Base-by-base conservation (phyloP, 768 basidiomycete species). In the Melanogaster broomeanus region DNA sequence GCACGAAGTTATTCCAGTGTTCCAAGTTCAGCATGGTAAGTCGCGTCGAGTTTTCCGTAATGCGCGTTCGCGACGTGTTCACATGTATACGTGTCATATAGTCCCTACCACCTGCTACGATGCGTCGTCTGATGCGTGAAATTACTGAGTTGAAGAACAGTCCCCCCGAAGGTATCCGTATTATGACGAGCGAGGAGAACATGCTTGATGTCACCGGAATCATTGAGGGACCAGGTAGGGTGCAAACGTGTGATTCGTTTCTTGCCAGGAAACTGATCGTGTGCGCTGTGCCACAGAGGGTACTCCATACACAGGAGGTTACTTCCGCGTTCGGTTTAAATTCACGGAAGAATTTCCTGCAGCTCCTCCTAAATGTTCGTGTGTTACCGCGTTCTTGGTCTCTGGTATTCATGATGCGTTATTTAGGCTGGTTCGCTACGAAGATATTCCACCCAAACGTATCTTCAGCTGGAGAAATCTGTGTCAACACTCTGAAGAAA, bases 371-470 rank as follows among this genome's bases (percentile, higher is more conserved):
- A 97, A 95, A 76, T 97, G 96, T 95, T 58, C 43, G 82, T 71
- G 5, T 28, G 45, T 46, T 27, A 18, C n/a, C 42, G 19, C 39
- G 46, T 42, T 42, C 49, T 12, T 1, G 30, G 2, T 30, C 7
- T 51, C 10, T 8, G 12, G 16, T 45, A 4, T 18, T 48, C 28
- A 19, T 57, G 53, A 66, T 42, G 27, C 30, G 48, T 45, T 11
- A 28, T 37, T 11, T 58, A 96, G 94, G 95, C 64, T 87, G 90
- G 76, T 89, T 97, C 59, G 74, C 80, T 13, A 97, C 95, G 44
- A 97, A 96, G 75, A 95, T 98, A 50, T 98, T 98, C 71, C 95
- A 98, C 62, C 95, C 96, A 0, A 98, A 98, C 61, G 93, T 98
- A 35, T 95, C 93, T 0, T 78, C 81, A 30, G 69, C 81, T 0